Base-by-base conservation (phyloP, 257 asterid species). In the Solanum pimpinellifolium region DNA sequence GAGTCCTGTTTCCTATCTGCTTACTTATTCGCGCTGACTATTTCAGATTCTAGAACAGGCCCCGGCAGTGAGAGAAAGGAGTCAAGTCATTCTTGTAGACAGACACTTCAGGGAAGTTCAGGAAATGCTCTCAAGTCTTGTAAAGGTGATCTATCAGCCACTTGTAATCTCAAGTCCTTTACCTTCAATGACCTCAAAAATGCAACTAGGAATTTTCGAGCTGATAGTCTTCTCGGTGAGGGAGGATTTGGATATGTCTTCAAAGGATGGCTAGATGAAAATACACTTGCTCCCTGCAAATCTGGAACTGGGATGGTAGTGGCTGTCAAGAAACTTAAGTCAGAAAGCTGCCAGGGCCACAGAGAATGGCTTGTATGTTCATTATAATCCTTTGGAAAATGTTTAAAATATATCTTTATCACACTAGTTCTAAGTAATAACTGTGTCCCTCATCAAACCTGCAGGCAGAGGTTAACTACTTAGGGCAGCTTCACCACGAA, bases 181-280 rank as follows among this genome's bases (percentile, higher is more conserved):
- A 87, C 90, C 44, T 94, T 92, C 88, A 92, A 88, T 83, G 98
- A 95, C 76, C 93, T 95, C 37, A 94, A 87, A 90, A 90, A 83
- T 68, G 98, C 97, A 2, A 93, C 98, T 2, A 92, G 88, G 84
- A 93, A 91, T 89, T 95, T 95, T 88, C 93, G 92, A 2, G 46
- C 92, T 18, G 98, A 95, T 86, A 91, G 90, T 84, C 93, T 94
- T 56, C 92, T 95, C 25, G 98, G 98, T 10, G 98, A 95, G 86
- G 98, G 98, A 81, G 98, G 97, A 16, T 95, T 95, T 62, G 98
- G 98, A 3, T 88, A 82, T 65, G 98, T 95, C n/a, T 95, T 91
- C 85, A 94, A 95, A 72, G 98, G 98, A 86, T 94, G 97, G 97
- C 90, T 95, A 14, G 93, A 92, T 72, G 96, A 90, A 91, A 74